phyloP scores from a whole-genome alignment of 1,284 basidiomycete species.

The Vanrija sp. region DNA sequence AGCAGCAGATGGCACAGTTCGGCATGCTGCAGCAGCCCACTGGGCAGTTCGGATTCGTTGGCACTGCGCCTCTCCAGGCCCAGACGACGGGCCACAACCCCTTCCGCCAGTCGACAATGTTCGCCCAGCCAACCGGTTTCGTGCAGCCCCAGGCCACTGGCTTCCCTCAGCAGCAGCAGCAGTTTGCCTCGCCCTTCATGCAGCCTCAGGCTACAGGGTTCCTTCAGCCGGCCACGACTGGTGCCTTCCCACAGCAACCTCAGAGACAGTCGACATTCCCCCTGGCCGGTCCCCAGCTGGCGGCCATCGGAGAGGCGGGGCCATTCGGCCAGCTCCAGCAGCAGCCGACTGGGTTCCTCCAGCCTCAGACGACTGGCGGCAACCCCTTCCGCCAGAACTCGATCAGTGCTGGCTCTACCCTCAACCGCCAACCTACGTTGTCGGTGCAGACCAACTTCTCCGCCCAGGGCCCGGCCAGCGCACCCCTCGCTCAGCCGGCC shows the following conservation, averaged over 20 bases:
- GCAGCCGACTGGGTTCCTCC: constrained; percentile 54
- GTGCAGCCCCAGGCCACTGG: constrained; percentile 61
- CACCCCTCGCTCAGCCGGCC: constrained; percentile 44
- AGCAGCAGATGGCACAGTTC: constrained; percentile 4
- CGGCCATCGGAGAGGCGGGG: constrained; percentile 44
- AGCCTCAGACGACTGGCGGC: constrained; percentile 69
- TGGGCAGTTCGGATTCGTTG: background rate
- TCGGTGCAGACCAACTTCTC: background rate
- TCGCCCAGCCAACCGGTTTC: constrained; percentile 55
- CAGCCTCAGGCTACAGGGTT: constrained; percentile 50
- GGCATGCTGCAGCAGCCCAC: constrained; percentile 19
- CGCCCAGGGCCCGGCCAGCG: constrained; percentile 18
- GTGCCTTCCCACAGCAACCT: constrained; percentile 40
- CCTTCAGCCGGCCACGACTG: constrained; percentile 51
- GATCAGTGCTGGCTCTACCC: constrained; percentile 11
- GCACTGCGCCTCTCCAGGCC: constrained; percentile 18
- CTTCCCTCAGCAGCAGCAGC: constrained; percentile 48
- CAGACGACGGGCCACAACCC: constrained; percentile 57
- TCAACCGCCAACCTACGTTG: constrained; percentile 1
- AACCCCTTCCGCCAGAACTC: constrained; percentile 63
- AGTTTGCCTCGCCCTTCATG: constrained; percentile 24
- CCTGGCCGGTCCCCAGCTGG: background rate
- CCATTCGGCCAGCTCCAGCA: constrained; percentile 36
- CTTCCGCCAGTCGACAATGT: constrained; percentile 59
- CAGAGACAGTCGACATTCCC: constrained; percentile 45